These are phyloP conservation scores for Fonsecaea pedrosoi DNA, from an alignment of 2,329 filamentous ascomycete genomes.

Conservation along the genomic window DNA sequence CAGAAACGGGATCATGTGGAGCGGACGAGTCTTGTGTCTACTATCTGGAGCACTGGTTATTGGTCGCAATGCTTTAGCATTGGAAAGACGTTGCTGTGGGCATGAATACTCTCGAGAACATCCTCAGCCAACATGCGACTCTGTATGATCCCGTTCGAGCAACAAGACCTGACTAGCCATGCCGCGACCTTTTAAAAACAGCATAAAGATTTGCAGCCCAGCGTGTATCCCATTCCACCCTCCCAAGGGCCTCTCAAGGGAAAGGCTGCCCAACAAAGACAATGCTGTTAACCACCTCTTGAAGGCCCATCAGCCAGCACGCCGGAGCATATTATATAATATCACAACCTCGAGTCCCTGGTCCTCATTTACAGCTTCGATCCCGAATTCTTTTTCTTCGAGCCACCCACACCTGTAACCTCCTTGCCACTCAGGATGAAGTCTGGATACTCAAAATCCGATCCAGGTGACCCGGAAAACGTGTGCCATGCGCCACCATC, in stretches of 20 bases:
- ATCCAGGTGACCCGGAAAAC: constrained; percentile 38
- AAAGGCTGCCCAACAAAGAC: not conserved
- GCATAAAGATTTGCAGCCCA: not conserved
- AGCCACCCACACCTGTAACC: constrained; percentile 65
- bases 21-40: not conserved
- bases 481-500: constrained; percentile 62
- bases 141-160: not conserved
- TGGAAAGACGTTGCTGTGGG: not conserved
- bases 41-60: not conserved
- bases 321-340: not conserved
- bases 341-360: not conserved
- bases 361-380: constrained; percentile 27
- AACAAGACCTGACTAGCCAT: not conserved
- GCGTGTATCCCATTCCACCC: not conserved
- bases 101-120: not conserved
- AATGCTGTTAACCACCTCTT: not conserved
- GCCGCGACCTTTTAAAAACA: not conserved
- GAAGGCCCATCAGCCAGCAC: not conserved
- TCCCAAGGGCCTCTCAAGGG: not conserved
- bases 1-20: not conserved
- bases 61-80: not conserved
- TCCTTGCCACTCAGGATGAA: constrained; percentile 62
- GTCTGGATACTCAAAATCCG: constrained; percentile 62
- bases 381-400: constrained; percentile 58
- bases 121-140: not conserved